Base-by-base conservation (phyloP, 2,329 filamentous ascomycete genomes). In the Epichloe sp. region DNA sequence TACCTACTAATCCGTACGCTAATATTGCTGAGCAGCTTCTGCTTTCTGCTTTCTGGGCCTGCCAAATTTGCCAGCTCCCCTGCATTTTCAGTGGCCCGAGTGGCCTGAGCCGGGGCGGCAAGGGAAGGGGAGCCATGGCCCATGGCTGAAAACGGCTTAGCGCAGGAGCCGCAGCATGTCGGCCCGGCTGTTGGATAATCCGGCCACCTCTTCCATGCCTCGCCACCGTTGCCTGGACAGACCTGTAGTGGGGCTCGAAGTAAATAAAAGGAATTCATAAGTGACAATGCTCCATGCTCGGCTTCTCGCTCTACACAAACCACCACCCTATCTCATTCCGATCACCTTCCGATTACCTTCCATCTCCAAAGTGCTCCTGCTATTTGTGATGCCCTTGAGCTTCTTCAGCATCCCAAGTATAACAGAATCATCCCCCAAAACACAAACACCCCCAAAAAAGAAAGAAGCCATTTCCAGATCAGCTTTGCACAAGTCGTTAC, bases 211-310 rank as follows among this genome's bases (percentile, higher is more conserved):
- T 31, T 11, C 40, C 12, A 15, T 12, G 17, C 12, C 12, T 12
- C 26, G 26, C 19, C 6, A 31, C 53, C 53, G 67, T 70, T 70
- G 68, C 66, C 66, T 56, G 62, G 66, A 57, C 64, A 68, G 58
- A 57, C 5, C 14, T 15, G 37, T 37, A 47, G 64, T 67, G 65
- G 67, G 65, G 60, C 63, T 34, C 51, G 62, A 67, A 64, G 69
- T 73, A 72, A 73, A 73, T 71, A 73, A 72, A 72, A 71, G 63
- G 62, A 57, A 60, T 54, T 58, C 53, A 50, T 59, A 55, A 56
- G 55, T 55, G 55, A 55, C 52, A 55, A 57, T 41, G 35, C 54
- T 52, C 46, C 14, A 35, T 21, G 40, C 37, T 31, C 41, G 53
- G 50, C 52, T 58, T 61, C 55, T 57, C 59, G 62, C 54, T 55